phyloP scores from a whole-genome alignment of 75 land plant genomes.

The Pseudotsuga menziesii region DNA sequence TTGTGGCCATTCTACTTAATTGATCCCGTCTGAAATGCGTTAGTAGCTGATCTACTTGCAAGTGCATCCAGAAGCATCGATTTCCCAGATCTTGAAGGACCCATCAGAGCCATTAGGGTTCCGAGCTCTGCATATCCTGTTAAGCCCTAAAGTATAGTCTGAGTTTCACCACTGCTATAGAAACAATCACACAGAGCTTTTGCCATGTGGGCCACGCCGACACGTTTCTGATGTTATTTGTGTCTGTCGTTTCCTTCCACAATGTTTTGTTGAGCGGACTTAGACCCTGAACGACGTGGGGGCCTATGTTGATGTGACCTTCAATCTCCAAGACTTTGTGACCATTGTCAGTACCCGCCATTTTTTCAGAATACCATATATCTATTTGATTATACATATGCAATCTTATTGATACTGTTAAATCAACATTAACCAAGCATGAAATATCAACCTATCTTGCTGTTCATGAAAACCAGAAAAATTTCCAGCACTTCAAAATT shows the following conservation, averaged over 20 bases:
- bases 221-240: conserved; percentile 58
- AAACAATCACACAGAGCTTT: conserved; percentile 75
- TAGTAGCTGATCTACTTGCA: conserved; percentile 75
- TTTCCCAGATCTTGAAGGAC: conserved; percentile 88
- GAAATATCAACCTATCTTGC: too few species aligned
- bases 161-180: conserved; percentile 50
- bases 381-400: too few species aligned
- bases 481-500: too few species aligned
- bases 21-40: conserved; percentile 69
- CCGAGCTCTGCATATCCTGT: conserved; percentile 89
- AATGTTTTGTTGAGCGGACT: conserved; percentile 85
- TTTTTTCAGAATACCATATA: not conserved
- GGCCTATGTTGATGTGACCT: not conserved
- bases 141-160: conserved; percentile 56
- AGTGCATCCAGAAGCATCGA: conserved; percentile 79
- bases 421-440: too few species aligned
- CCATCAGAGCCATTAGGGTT: conserved; percentile 74
- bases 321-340: conserved; percentile 57
- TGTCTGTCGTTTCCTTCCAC: conserved; percentile 64
- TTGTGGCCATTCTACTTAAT: conserved; percentile 82
- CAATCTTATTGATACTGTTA: too few species aligned
- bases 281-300: conserved; percentile 24
- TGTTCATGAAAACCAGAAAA: too few species aligned
- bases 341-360: not conserved
- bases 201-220: conserved; percentile 91